Evolutionary conservation across 2,329 filamentous ascomycete genomes (phyloP).

Genomic region (Thielaviopsis euricoi): DNA sequence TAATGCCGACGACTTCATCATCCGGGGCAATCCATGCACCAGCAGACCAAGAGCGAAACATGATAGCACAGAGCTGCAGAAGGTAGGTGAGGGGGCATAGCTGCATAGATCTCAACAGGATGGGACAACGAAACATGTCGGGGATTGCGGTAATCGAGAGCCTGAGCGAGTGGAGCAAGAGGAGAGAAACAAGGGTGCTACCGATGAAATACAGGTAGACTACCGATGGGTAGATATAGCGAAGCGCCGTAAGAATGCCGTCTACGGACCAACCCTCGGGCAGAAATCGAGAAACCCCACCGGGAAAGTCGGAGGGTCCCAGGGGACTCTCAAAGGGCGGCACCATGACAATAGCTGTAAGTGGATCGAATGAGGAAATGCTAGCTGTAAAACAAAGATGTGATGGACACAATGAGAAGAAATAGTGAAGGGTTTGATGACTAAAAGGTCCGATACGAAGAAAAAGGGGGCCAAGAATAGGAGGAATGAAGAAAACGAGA

Average conservation of each 20-base stretch:
- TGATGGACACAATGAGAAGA: background rate
- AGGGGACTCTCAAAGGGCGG: background rate
- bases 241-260: conserved; percentile 14
- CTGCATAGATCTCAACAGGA: conserved; percentile 12
- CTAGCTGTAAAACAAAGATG: background rate
- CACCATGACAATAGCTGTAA: background rate
- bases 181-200: conserved; percentile 33
- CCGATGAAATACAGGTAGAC: conserved; percentile 41
- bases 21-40: conserved; percentile 27
- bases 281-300: background rate
- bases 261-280: conserved; percentile 1
- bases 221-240: conserved; percentile 41
- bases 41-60: conserved; percentile 20
- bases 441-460: background rate
- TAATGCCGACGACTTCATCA: conserved; percentile 36
- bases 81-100: conserved; percentile 23
- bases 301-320: background rate
- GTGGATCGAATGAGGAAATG: background rate
- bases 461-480: background rate
- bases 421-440: too few relatives aligned
- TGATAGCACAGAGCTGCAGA: conserved; percentile 27
- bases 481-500: background rate
- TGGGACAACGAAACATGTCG: conserved; percentile 23
- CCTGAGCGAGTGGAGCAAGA: conserved; percentile 32
- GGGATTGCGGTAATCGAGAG: conserved; percentile 19